Base-by-base conservation (phyloP, 257 asterid species). In the Solanum acaule region DNA sequence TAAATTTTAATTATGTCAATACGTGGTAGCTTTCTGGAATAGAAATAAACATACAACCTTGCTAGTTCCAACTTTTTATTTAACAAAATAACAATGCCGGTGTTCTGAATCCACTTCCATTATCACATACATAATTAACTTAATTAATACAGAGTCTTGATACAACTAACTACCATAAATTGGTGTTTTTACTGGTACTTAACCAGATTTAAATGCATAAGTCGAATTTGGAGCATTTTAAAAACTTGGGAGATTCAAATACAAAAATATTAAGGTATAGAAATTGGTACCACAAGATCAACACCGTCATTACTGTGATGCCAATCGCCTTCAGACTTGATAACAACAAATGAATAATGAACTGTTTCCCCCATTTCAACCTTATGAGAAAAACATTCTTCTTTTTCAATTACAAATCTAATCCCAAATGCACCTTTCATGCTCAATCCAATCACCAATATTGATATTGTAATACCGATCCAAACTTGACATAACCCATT, bases 311-410 rank as follows among this genome's bases (percentile, higher is more conserved):
- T 93, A 84, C 59, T 92, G 94, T 90, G 92, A 91, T 93, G 95
- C 99, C 99, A 96, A 49, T 97, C 79, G 8, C 96, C 92, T 76
- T 95, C 99, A 9, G 98, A 89, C 90, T 95, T 96, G 63, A 96
- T 96, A 89, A 96, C 98, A 90, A 96, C 99, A 90, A 96, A 95
- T 4, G 99, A 95, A 83, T 92, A 94, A 93, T 94, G 98, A 84
- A 96, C 98, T 0, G 97, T 95, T 59, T 95, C 92, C 29, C 99
- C 99, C 91, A 95, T 91, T 79, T 95, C 98, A 88, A 95, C 99
- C 92, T 96, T 96, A 87, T 96, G 98, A 72, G 99, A 93, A 91
- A 96, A 88, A 90, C 99, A 96, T 90, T 96, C 99, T 83, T 95
- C 98, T 92, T 96, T 94, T 83, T 96, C 99, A 75, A 96, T 95